Evolutionary conservation across 2,329 filamentous ascomycete species (phyloP).

Genomic region (Ophiosphaerella narmari): DNA sequence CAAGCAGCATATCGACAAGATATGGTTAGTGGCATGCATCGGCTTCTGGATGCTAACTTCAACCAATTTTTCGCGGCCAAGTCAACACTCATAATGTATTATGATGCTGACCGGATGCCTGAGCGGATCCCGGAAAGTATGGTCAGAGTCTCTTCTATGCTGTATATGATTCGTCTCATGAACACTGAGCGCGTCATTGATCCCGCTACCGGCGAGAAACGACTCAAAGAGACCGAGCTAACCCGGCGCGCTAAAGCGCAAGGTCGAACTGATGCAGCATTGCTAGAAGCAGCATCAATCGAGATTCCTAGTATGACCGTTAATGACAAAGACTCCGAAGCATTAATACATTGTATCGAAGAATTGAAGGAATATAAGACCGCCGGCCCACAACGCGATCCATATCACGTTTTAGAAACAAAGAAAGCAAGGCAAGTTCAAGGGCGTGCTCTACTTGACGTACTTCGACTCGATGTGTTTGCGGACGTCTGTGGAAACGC

Average conservation of each 20-base stretch:
- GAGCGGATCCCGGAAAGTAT: slow-evolving; percentile 18
- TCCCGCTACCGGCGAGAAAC: slow-evolving; percentile 7
- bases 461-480: slow-evolving; percentile 18
- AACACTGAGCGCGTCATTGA: slow-evolving; percentile 7
- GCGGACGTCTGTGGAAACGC: slow-evolving; percentile 16
- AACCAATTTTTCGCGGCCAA: slow-evolving; percentile 15
- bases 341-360: background rate
- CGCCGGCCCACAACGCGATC: slow-evolving; percentile 1
- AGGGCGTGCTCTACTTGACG: slow-evolving; percentile 11
- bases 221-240: slow-evolving; percentile 16
- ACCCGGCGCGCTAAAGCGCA: slow-evolving; percentile 13
- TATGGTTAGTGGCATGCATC: slow-evolving; percentile 9
- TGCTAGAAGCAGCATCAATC: slow-evolving; percentile 13
- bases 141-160: slow-evolving; percentile 12
- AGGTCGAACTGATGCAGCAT: slow-evolving; percentile 8
- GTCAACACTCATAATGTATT: slow-evolving; percentile 18
- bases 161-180: slow-evolving; percentile 12
- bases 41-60: slow-evolving; percentile 11
- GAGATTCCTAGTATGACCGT: background rate
- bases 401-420: slow-evolving; percentile 11
- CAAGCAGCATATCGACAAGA: slow-evolving; percentile 6
- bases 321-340: slow-evolving; percentile 1
- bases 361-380: slow-evolving; percentile 12
- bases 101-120: slow-evolving; percentile 19
- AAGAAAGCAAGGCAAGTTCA: slow-evolving; percentile 6